Conservation (phyloP, 176 grass and related monocot species). For the Typha latifolia region DNA sequence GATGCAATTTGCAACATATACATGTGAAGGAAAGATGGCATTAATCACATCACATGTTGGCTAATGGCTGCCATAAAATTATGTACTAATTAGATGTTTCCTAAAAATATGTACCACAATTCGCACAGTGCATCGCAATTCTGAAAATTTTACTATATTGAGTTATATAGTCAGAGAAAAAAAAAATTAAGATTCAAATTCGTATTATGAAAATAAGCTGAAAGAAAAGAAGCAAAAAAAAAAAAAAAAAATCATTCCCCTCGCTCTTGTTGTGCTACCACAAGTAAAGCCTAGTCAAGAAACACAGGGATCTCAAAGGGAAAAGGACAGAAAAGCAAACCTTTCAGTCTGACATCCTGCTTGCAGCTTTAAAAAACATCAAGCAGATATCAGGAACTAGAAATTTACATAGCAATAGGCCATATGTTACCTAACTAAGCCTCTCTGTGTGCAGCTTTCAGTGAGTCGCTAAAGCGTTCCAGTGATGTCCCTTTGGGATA, state of each 20-base stretch:
- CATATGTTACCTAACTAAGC: not conserved
- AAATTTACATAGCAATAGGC: not conserved
- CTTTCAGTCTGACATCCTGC: not conserved
- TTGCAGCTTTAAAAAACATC: not conserved
- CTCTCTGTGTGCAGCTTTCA: not conserved
- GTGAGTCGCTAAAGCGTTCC: not conserved
- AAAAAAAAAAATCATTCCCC: too few species aligned
- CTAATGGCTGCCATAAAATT: not conserved
- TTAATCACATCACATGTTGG: slow-evolving; percentile 11
- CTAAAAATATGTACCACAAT: too few species aligned
- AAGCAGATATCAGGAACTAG: not conserved
- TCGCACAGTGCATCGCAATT: too few species aligned
- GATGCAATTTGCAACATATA: not conserved
- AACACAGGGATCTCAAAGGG: too few species aligned
- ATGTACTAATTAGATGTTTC: not conserved
- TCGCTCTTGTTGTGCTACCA: too few species aligned
- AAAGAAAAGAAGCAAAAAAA: too few species aligned
- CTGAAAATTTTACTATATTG: too few species aligned
- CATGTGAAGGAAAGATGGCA: not conserved
- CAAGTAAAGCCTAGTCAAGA: too few species aligned
- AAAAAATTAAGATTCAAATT: too few species aligned
- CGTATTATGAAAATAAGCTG: too few species aligned
- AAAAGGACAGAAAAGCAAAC: too few species aligned
- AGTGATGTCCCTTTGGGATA: not conserved
- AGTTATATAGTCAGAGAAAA: too few species aligned